Evolutionary conservation across 1,284 basidiomycete species (phyloP), one percentile per base, ranked within the genome.

Genomic region (Tremellales sp.): DNA sequence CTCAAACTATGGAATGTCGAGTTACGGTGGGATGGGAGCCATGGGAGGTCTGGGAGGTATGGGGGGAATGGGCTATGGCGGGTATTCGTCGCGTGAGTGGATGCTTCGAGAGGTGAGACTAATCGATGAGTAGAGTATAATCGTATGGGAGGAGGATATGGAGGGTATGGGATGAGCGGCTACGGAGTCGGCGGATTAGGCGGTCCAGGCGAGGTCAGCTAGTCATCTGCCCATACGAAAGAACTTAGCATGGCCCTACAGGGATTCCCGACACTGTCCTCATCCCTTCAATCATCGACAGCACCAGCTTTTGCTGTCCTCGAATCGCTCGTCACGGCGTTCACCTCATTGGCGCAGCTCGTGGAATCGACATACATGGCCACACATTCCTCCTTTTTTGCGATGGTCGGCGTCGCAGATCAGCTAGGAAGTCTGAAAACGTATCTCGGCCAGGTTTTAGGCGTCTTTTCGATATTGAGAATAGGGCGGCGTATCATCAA

Each of bases 351-450:
- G 51, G 87, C 95, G 0, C 95, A 98, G 72, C 94, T 99, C 83
- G 83, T 99, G 60, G 94, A 98, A 71, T 86, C 83, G 34, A 98
- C 95, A 3, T 98, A 97, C 74, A 91, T 97, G 86, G 95, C 95
- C 3, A 99, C 95, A 0, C 95, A 99, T 73, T 92, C 88, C 4
- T 87, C 84, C 35, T 98, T 99, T 76, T 98, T 97, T 70, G 94
- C 94, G 51, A 97, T 99, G 87, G 91, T 97, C 46, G 91, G 92
- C 52, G 93, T 98, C 24, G 81, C 93, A 32, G 94, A 99, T 66
- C 95, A 98, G 70, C 87, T 99, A 63, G 84, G 85, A 7, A 85
- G 87, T 58, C 80, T 97, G 36, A 82, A 92, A 43, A 87, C 92
- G 59, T 93, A 92, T 24, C 80, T 98, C 12, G 92, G 92, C 28